phyloP scores from a whole-genome alignment of 768 basidiomycete species.

The Pisolithus microcarpus region DNA sequence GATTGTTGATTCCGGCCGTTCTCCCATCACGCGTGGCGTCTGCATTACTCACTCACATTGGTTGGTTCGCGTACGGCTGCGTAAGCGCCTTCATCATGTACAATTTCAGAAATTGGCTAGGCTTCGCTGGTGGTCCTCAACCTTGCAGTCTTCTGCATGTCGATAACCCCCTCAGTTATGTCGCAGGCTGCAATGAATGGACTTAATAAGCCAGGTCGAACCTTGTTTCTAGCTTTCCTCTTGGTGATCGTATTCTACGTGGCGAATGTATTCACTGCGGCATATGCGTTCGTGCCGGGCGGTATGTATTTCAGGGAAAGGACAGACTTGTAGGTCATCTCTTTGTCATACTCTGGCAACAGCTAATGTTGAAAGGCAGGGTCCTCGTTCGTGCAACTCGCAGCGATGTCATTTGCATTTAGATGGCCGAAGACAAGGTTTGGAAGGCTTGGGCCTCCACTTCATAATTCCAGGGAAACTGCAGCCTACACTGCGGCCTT shows the following conservation, averaged over 20 bases:
- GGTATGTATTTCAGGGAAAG: conserved; percentile 69
- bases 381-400: conserved; percentile 50
- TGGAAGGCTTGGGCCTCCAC: neutral
- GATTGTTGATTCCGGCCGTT: conserved; percentile 39
- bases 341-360: neutral
- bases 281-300: conserved; percentile 86
- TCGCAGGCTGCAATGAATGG: conserved; percentile 35
- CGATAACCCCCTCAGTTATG: conserved; percentile 51
- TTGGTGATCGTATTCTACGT: conserved; percentile 58
- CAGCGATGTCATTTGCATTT: conserved; percentile 44
- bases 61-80: conserved; percentile 52
- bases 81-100: conserved; percentile 51
- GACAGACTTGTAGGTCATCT: conserved; percentile 54
- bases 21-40: conserved; percentile 15
- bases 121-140: conserved; percentile 64
- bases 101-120: conserved; percentile 54
- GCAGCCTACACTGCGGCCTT: conserved; percentile 26
- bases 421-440: conserved; percentile 25
- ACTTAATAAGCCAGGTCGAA: conserved; percentile 36
- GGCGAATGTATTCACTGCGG: conserved; percentile 74
- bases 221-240: conserved; percentile 50
- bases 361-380: conserved; percentile 23
- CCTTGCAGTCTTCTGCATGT: conserved; percentile 57
- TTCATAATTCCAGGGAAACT: conserved; percentile 13
- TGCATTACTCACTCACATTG: conserved; percentile 35